These are phyloP conservation scores for Fusarium sacchari DNA, from an alignment of 2,329 filamentous ascomycete species.

Conservation along the genomic window DNA sequence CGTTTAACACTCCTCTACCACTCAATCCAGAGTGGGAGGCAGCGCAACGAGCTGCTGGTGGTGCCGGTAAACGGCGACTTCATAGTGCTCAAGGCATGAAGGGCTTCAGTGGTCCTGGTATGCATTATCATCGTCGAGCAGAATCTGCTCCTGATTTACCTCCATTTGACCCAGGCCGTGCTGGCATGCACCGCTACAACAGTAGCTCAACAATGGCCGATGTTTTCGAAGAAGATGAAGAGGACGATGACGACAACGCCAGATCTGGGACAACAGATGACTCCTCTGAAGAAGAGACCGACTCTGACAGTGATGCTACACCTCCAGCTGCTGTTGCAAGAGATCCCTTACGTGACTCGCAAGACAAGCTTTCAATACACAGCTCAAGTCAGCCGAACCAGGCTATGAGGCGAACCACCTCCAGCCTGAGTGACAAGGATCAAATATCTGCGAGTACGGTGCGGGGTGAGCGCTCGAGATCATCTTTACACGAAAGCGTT, in stretches of 20 bases:
- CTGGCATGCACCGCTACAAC: conserved; percentile 69
- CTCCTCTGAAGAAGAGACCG: conserved; percentile 58
- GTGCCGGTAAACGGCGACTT: conserved; percentile 70
- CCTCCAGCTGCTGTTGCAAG: conserved; percentile 44
- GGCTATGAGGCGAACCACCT: conserved; percentile 56
- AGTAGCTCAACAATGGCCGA: conserved; percentile 83
- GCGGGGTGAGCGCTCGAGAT: conserved; percentile 60
- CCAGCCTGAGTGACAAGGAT: conserved; percentile 56
- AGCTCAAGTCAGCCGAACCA: conserved; percentile 32
- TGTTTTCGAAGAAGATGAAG: conserved; percentile 87
- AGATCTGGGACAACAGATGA: conserved; percentile 50
- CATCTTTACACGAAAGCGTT: conserved; percentile 62
- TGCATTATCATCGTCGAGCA: conserved; percentile 80
- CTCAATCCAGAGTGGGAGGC: conserved; percentile 74
- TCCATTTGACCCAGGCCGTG: conserved; percentile 72
- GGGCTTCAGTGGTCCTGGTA: conserved; percentile 73
- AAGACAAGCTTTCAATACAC: conserved; percentile 37
- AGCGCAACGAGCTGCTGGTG: conserved; percentile 67
- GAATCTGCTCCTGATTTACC: conserved; percentile 84
- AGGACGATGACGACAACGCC: conserved; percentile 64
- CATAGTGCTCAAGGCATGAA: conserved; percentile 80
- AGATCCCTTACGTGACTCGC: conserved; percentile 38
- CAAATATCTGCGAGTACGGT: conserved; percentile 44
- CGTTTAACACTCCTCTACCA: conserved; percentile 83
- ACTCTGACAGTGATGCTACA: conserved; percentile 56